Percentiles rank a stretch among this genome's conserved stretches.
Evolutionary conservation across 305 asterid species (phyloP).

Genomic region (Solanum hybrid): DNA sequence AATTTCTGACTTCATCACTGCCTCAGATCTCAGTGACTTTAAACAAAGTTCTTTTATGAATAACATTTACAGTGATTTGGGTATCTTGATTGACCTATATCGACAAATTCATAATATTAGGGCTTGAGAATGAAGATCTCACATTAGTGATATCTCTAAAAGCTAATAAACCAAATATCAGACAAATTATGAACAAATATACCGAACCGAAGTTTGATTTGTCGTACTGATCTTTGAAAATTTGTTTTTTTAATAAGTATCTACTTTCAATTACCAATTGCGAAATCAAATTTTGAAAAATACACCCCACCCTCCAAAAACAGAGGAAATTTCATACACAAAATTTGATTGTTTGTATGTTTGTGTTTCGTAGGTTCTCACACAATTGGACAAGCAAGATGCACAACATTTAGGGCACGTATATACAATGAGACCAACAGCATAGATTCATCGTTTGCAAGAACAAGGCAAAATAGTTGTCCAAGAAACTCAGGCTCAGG

Average conservation of each 20-base stretch:
- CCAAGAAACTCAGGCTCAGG: conserved; percentile 28
- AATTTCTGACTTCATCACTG: too few relatives aligned
- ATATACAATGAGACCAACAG: conserved; percentile 48
- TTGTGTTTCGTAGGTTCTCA: conserved; percentile 32
- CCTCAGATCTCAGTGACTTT: not conserved
- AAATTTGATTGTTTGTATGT: not conserved
- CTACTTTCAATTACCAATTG: not conserved
- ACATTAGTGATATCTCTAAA: not conserved
- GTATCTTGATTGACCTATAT: not conserved
- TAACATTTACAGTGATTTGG: not conserved
- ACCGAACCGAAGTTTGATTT: too few relatives aligned
- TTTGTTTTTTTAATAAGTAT: too few relatives aligned
- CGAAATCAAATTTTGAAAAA: too few relatives aligned
- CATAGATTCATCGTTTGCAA: conserved; percentile 28
- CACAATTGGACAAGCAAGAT: conserved; percentile 52
- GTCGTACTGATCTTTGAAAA: too few relatives aligned
- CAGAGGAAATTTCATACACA: not conserved
- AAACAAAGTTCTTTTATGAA: not conserved
- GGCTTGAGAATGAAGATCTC: not conserved
- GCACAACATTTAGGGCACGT: conserved; percentile 25
- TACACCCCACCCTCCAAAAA: not conserved
- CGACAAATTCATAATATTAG: not conserved
- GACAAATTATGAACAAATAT: too few relatives aligned
- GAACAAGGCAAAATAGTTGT: conserved; percentile 20
- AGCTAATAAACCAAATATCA: not conserved